phyloP scores from a whole-genome alignment of 495 filamentous ascomycete species.

The Neurospora hispaniola region DNA sequence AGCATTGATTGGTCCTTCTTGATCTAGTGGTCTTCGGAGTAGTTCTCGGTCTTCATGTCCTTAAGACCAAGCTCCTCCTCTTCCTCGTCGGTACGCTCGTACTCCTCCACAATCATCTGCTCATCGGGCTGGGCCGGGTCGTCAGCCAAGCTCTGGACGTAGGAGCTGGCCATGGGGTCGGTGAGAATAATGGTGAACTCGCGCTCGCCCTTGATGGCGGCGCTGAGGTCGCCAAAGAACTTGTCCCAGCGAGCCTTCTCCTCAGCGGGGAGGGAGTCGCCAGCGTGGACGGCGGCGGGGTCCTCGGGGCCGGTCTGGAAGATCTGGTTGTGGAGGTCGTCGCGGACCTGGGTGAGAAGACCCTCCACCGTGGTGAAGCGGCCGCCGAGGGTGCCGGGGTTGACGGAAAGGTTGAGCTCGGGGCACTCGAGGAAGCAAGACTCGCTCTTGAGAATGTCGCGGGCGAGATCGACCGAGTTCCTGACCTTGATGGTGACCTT shows the following conservation, averaged over 20 bases:
- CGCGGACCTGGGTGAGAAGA: constrained; percentile 81
- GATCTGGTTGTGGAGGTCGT: constrained; percentile 76
- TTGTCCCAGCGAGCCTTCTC: constrained; percentile 61
- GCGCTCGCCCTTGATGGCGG: constrained; percentile 69
- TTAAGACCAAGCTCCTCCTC: constrained; percentile 80
- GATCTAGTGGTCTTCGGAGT: constrained; percentile 44
- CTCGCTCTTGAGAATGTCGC: constrained; percentile 95
- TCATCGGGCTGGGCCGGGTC: constrained; percentile 60
- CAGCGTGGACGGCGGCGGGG: constrained; percentile 11
- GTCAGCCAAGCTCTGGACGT: constrained; percentile 76
- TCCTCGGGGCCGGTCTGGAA: constrained; percentile 56
- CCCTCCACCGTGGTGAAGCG: constrained; percentile 96
- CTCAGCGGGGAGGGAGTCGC: constrained; percentile 55
- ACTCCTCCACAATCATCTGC: constrained; percentile 74
- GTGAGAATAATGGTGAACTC: constrained; percentile 79
- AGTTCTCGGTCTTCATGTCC: constrained; percentile 89
- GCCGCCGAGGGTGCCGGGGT: constrained; percentile 88
- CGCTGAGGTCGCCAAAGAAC: constrained; percentile 68
- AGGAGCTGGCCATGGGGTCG: constrained; percentile 83
- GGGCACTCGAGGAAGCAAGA: constrained; percentile 75
- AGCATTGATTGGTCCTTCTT: neutral
- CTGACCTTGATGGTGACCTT: constrained; percentile 70
- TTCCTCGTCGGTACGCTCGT: constrained; percentile 78
- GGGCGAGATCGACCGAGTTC: constrained; percentile 62
- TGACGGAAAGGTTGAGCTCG: constrained; percentile 72